Evolutionary conservation across 106 monocot genomes (phyloP).

Genomic region (Dioscorea dumetorum): DNA sequence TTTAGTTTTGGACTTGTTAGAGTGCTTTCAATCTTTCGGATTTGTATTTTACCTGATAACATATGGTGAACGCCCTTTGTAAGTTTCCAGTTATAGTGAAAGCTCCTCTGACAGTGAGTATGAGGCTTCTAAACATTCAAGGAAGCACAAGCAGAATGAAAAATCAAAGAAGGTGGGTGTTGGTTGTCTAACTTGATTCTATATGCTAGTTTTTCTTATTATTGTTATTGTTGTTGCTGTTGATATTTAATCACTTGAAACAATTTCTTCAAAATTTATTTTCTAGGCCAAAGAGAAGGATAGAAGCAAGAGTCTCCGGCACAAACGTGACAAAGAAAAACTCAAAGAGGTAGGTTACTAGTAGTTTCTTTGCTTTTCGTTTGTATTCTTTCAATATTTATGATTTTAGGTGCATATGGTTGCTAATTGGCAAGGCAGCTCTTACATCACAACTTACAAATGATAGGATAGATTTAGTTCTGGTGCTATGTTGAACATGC

Average conservation of each 20-base stretch:
- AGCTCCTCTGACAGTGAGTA: conserved; percentile 48
- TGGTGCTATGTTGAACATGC: no score
- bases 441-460: no score
- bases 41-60: neutral
- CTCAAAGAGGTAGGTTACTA: conserved; percentile 47
- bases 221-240: neutral
- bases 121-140: conserved; percentile 24
- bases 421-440: no score
- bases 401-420: no score
- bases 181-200: neutral
- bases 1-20: no score
- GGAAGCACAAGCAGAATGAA: conserved; percentile 41
- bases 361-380: neutral
- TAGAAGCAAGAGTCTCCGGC: conserved; percentile 22
- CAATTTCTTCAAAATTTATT: neutral
- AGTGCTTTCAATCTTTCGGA: neutral
- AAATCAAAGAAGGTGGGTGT: conserved; percentile 43
- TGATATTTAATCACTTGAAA: neutral
- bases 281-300: conserved; percentile 43
- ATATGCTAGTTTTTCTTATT: neutral
- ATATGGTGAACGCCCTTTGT: neutral
- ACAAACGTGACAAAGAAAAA: conserved; percentile 36
- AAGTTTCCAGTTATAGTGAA: conserved; percentile 18
- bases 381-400: neutral
- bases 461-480: no score